These are phyloP conservation scores for Aechmea fasciata DNA, from an alignment of 176 grass and related monocot species.

Conservation along the genomic window DNA sequence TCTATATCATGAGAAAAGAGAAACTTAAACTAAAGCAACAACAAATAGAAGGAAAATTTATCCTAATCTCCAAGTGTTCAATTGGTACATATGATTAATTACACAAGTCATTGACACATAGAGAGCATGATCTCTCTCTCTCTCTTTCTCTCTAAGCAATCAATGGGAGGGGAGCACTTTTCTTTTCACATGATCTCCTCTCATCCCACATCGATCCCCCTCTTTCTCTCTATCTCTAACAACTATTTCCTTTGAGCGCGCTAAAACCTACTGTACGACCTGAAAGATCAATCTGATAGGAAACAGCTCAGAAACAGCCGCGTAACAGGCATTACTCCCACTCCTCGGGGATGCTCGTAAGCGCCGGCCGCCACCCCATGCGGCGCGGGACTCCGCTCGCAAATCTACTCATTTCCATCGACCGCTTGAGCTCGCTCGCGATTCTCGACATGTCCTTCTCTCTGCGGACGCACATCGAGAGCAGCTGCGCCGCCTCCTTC, in stretches of 20 bases:
- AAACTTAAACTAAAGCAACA: conserved; percentile 1
- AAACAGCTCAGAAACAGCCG: not conserved
- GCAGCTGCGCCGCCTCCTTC: conserved; percentile 65
- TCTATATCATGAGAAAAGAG: not conserved
- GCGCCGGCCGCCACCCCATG: conserved; percentile 44
- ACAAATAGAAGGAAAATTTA: not conserved
- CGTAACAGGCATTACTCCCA: not conserved
- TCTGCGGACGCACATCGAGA: conserved; percentile 37
- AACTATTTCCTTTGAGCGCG: not conserved
- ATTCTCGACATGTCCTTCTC: conserved; percentile 54
- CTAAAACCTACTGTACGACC: not conserved
- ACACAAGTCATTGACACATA: not conserved
- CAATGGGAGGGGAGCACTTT: conserved; percentile 31
- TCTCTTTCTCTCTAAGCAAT: conserved; percentile 7
- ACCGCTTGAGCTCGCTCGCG: conserved; percentile 49
- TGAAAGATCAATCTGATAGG: not conserved
- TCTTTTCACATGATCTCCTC: conserved; percentile 27
- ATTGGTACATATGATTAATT: not conserved
- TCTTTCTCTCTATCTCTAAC: conserved; percentile 5
- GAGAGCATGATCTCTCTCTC: not conserved
- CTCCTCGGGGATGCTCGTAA: conserved; percentile 75
- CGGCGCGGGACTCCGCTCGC: conserved; percentile 1
- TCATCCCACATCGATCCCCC: conserved; percentile 24
- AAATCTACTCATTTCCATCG: conserved; percentile 34
- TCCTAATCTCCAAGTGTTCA: conserved; percentile 6